Base-by-base conservation (phyloP, 2,329 filamentous ascomycete species). In the Hortaea werneckii region DNA sequence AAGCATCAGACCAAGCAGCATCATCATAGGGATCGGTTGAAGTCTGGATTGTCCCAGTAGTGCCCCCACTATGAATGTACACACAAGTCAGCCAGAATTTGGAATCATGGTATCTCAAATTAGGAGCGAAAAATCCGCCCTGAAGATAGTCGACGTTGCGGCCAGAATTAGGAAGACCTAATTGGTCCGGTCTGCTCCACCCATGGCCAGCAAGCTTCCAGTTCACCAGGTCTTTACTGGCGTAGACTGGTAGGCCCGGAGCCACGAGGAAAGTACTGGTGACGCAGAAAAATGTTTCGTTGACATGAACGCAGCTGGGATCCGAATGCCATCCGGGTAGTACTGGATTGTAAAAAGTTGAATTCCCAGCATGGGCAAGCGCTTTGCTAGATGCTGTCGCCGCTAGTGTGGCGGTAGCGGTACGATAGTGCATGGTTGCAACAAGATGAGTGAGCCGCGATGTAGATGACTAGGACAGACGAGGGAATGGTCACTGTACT, bases 261-360 rank as follows among this genome's bases (percentile, higher is more conserved):
- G 69, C 72, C 1, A 64, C 61, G 42, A 67, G 59, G 55, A 74
- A 73, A n/a, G 64, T 68, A 1, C 69, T 71, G 2, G 64, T 63
- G 1, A 67, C 67, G 43, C 69, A 69, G 56, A 70, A 73, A 53
- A 67, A 70, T 0, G 65, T 69, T 26, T 63, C 52, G 44, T 42
- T 34, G 5, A 72, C 66, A 37, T 66, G 63, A 20, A 68, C 63
- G 46, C 69, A 70, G 39, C 64, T 68, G 1, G 70, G 70, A 49
- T 73, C 70, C 0, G 70, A 66, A 42, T 70, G 62, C 43, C 67
- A 74, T 9, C 70, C 71, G 4, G 71, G 66, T 2, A 74, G 51
- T 27, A 73, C 67, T 1, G 70, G 71, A 51, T 74, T 20, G 20
- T 20, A 20, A 20, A 20, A 20, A 20, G 20, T 20, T 20, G 20